Base-by-base conservation (phyloP, 257 asterid genomes). In the Solanum chmielewskii region DNA sequence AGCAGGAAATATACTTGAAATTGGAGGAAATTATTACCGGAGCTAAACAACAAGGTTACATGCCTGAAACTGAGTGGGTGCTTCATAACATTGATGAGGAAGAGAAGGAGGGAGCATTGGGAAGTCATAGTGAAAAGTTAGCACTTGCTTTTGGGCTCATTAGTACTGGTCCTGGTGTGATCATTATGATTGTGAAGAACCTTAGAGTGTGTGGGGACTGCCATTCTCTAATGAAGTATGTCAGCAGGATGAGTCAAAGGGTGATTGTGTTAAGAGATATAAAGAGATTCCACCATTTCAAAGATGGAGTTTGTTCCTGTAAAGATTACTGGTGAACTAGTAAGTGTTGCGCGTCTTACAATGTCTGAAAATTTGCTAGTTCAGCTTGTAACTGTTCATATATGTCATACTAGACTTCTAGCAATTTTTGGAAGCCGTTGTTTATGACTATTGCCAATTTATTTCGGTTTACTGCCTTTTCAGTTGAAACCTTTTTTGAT, bases 81-180 rank as follows among this genome's bases (percentile, higher is more conserved):
- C 92, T 92, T 75, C 92, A 92, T 81, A 87, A 92, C 83, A 88
- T 90, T 42, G 92, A 91, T 56, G 91, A 90, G 84, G 94, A 90
- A 87, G 94, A 92, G 89, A 90, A 90, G 88, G 92, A 89, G 25
- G 91, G 88, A 74, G 88, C 91, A 12, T 80, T 89, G 78, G 92
- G 90, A 92, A 84, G 87, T 88, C 92, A 88, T 64, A 88, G 92
- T 68, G 92, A 90, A 85, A 91, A 90, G 88, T 45, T 89, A 66
- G 93, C 93, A 39, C 90, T 91, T 45, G 93, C 93, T 47, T 91
- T 87, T 88, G 91, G 91, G 62, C 90, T 91, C 52, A 84, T 90
- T 45, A 89, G 88, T 59, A 86, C 91, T 23, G 76, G 86, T 84
- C 90, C 88, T 60, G 88, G 85, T 12, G 80, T 69, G 47, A 60